Base-by-base conservation (phyloP, 2,329 filamentous ascomycete species). In the Metarhizium guizhouense region DNA sequence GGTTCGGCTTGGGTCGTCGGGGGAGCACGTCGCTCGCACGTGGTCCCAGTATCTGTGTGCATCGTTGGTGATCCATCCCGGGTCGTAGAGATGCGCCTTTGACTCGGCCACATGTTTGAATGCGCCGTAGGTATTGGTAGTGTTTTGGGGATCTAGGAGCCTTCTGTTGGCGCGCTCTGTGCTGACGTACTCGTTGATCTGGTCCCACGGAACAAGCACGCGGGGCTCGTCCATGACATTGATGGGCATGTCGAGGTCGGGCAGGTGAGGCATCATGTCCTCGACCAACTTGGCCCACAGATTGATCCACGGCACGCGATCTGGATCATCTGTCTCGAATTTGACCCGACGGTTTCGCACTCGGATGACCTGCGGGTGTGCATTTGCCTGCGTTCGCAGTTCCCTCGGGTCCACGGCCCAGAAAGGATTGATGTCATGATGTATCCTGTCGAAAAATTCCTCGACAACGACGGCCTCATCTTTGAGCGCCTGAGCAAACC, bases 371-470 rank as follows among this genome's bases (percentile, higher is more conserved):
- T 34, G 32, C 10, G 32, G 32, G 32, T 34, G 32, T 11, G 7
- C 2, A 43, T 16, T 43, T 43, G 40, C 40, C n/a, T 18, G 40
- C 14, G n/a, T 13, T 43, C 40, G 40, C 40, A 43, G 8, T 16
- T 43, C 40, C 8, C 40, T 13, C 40, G 40, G 40, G 40, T 18
- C n/a, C 40, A 82, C 66, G 2, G 72, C 80, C 82, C 82, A 85
- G 62, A 80, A 84, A 2, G 82, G 82, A 50, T 77, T 71, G 52
- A 85, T 63, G 63, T 86, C 82, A 58, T 83, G 77, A 70, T 83
- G 82, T 54, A 86, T 81, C 58, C 82, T 80, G 62, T 84, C 79
- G 68, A 84, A 86, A 62, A 82, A 85, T 54, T 82, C 78, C 62
- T 85, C 83, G 47, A 85, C 73, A 11, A 84, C 72, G 56, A 84